Percentiles rank a stretch among this genome's conserved stretches.
Evolutionary conservation across 208 protist species (phyloP).

Genomic region (Trypanosomatidae sp.): DNA sequence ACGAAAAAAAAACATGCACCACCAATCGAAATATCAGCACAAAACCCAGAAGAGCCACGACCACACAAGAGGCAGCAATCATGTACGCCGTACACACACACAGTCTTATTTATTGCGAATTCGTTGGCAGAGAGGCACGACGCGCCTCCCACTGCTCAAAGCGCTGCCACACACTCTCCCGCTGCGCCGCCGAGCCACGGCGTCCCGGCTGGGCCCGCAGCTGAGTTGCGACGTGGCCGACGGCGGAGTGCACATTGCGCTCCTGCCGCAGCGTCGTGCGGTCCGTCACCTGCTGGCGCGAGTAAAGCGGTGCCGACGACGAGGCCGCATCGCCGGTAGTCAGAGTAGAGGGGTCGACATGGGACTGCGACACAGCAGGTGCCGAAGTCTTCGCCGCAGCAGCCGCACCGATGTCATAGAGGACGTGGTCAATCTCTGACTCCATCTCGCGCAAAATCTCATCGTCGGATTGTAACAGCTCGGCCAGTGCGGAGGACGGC

Average conservation of each 20-base stretch:
- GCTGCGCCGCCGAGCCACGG: constrained; percentile 10
- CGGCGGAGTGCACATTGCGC: constrained; percentile 35
- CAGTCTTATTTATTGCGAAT: neutral
- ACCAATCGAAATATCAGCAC: too few species aligned
- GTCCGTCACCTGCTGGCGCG: constrained; percentile 15
- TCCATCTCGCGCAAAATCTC: constrained; percentile 79
- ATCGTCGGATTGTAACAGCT: constrained; percentile 58
- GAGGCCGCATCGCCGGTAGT: neutral
- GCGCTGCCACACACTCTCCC: constrained; percentile 50
- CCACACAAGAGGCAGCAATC: too few species aligned
- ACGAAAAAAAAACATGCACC: neutral
- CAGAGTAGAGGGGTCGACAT: neutral
- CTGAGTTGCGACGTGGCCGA: constrained; percentile 25
- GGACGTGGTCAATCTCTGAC: constrained; percentile 61
- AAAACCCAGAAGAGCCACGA: too few species aligned
- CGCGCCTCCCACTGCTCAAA: constrained; percentile 71
- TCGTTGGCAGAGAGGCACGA: constrained; percentile 9
- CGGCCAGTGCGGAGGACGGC: constrained; percentile 12
- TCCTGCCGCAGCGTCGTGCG: constrained; percentile 21
- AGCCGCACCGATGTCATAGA: constrained; percentile 29
- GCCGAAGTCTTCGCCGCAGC: too few species aligned
- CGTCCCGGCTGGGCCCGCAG: constrained; percentile 26
- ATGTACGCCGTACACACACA: too few species aligned
- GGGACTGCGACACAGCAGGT: neutral
- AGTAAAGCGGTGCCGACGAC: neutral